phyloP scores from a whole-genome alignment of 139 green algal species.

The Closterium sp. region DNA sequence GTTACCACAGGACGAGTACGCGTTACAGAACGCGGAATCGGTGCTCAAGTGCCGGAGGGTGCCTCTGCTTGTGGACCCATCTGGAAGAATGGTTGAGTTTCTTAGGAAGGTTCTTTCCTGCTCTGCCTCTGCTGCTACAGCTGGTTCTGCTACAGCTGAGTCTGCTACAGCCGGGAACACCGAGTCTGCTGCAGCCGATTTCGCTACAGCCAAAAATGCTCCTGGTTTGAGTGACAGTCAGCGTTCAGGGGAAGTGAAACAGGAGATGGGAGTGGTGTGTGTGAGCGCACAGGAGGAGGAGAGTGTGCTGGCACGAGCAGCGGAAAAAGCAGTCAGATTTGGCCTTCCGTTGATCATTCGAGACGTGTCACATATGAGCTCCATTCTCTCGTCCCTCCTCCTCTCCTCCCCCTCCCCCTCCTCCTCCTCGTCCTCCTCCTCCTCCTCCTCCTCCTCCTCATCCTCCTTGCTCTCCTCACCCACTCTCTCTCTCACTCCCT shows the following conservation, averaged over 20 bases:
- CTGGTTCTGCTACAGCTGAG: background rate
- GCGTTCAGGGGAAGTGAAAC: background rate
- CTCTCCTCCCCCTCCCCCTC: background rate
- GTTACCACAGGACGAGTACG: constrained; percentile 19
- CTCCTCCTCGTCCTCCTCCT: background rate
- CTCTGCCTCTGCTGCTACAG: background rate
- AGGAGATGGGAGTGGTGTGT: background rate
- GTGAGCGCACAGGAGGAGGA: background rate
- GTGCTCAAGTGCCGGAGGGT: background rate
- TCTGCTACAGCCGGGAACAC: background rate
- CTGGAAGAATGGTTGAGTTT: constrained; percentile 32
- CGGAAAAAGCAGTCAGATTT: background rate
- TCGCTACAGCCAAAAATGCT: no score
- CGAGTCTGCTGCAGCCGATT: background rate
- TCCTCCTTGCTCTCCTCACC: background rate
- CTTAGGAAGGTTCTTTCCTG: background rate
- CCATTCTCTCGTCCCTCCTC: background rate
- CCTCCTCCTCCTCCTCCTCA: background rate
- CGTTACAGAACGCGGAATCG: constrained; percentile 29
- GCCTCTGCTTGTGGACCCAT: constrained; percentile 31
- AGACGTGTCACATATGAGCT: background rate
- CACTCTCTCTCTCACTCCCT: background rate
- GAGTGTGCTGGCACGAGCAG: background rate
- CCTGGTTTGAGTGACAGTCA: background rate
- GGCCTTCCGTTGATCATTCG: background rate